Conservation (phyloP, 148 eudicot species). For the Camellia sinensis region DNA sequence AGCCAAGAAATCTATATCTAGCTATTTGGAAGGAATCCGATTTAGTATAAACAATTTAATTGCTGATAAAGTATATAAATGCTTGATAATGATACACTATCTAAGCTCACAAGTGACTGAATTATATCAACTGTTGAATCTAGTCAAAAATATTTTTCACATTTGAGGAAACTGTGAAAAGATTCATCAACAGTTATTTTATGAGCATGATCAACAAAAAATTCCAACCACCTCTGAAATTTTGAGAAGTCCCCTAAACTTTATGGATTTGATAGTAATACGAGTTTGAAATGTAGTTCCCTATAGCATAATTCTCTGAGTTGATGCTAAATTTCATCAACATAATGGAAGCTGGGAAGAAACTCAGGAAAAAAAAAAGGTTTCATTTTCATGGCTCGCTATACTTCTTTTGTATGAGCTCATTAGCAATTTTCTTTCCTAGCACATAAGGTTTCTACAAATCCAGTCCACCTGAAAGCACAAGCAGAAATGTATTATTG, state of each 20-base stretch:
- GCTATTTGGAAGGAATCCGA: too few species aligned
- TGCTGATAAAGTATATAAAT: too few species aligned
- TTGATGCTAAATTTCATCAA: background rate
- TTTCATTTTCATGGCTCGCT: background rate
- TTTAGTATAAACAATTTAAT: too few species aligned
- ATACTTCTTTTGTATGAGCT: background rate
- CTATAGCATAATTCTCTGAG: background rate
- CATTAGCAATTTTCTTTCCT: background rate
- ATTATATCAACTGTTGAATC: background rate
- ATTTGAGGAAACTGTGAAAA: background rate
- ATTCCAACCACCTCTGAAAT: background rate
- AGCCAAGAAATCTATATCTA: background rate
- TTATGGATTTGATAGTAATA: background rate
- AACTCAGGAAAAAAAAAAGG: background rate
- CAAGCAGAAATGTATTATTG: background rate
- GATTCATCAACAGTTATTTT: background rate
- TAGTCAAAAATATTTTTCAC: background rate
- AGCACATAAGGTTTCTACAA: background rate
- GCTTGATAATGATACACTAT: too few species aligned
- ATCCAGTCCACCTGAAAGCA: background rate
- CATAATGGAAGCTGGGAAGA: too few species aligned
- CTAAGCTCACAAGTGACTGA: background rate
- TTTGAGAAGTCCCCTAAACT: background rate
- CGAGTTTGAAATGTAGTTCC: background rate
- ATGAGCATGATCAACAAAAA: background rate